Base-by-base conservation (phyloP, 2,329 filamentous ascomycete genomes). In the Drechmeria coniospora region DNA sequence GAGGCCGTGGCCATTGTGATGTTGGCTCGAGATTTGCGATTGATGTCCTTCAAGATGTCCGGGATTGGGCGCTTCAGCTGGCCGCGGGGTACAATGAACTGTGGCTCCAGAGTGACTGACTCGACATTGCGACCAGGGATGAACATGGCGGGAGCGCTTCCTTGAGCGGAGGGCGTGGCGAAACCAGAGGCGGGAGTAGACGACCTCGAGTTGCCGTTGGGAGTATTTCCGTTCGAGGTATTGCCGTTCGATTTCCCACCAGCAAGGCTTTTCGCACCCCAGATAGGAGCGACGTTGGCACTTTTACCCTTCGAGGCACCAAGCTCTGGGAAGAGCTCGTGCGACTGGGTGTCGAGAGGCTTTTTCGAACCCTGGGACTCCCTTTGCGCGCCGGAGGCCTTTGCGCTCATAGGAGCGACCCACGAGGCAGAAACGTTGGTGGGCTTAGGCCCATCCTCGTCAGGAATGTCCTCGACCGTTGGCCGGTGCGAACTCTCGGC, bases 291-390 rank as follows among this genome's bases (percentile, higher is more conserved):
- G 33, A 73, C 65, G 39, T 71, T 68, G 32, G 73, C 64, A 36
- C 73, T 61, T 54, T 84, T 86, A 29, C 73, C 61, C 53, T 73
- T 74, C 32, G 64, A 54, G 14, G 59, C 68, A 36, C 86, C 87
- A 25, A 98, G 70, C 42, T 86, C 76, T n/a, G 90, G 90, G 65
- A 98, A 98, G 33, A 81, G 63, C 54, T 95, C 86, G 47, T 92
- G 80, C 12, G 82, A 92, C 45, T 81, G 69, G 13, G 82, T 86
- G 53, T 95, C 82, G 35, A 94, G 59, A 28, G 44, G 30, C 21
- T 63, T 43, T 23, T 57, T 53, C 18, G 54, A 36, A 24, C 46
- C 49, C 2, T 58, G 50, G 19, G 63, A 52, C 31, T 68, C 63
- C 49, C 75, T 76, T 48, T 79, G 72, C 60, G 81, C 83, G 29